These are phyloP conservation scores for Pseudocercospora cruenta DNA, from an alignment of 2,329 filamentous ascomycete genomes.

Conservation along the genomic window DNA sequence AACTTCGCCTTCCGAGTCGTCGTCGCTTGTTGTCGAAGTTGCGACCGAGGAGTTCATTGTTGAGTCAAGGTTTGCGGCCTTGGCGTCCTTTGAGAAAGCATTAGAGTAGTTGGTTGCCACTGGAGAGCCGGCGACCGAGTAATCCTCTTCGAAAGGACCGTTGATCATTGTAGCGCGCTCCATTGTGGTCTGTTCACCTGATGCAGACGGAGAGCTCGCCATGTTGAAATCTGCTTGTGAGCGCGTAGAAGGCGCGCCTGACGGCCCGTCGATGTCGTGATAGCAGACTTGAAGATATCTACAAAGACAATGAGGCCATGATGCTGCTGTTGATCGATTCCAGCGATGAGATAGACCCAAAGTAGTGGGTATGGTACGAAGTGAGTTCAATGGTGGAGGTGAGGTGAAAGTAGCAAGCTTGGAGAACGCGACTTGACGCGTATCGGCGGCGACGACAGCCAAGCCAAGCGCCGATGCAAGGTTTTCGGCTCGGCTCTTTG, in stretches of 20 bases:
- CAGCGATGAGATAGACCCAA: neutral
- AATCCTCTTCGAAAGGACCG: constrained; percentile 18
- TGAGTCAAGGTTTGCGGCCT: neutral
- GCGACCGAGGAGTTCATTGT: neutral
- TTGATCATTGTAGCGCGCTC: neutral
- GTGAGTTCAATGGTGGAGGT: neutral
- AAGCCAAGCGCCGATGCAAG: neutral
- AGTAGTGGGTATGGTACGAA: neutral
- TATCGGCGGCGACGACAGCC: neutral
- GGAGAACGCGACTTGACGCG: neutral
- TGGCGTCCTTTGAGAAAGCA: constrained; percentile 16
- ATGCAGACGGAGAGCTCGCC: constrained; percentile 11
- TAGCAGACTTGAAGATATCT: neutral
- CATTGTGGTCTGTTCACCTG: constrained; percentile 2
- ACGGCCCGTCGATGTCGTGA: neutral
- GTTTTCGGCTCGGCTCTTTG: neutral
- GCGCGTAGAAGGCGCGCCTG: neutral
- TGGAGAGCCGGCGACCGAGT: constrained; percentile 24
- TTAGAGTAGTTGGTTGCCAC: constrained; percentile 12
- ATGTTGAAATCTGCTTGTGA: constrained; percentile 8
- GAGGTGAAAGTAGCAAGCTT: neutral
- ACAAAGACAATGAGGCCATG: neutral
- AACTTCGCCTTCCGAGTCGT: constrained; percentile 30
- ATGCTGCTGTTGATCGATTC: neutral
- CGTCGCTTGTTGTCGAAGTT: constrained; percentile 1